Evolutionary conservation across 164 flowering plant genomes (phyloP).

Genomic region (Tinospora cordifolia): DNA sequence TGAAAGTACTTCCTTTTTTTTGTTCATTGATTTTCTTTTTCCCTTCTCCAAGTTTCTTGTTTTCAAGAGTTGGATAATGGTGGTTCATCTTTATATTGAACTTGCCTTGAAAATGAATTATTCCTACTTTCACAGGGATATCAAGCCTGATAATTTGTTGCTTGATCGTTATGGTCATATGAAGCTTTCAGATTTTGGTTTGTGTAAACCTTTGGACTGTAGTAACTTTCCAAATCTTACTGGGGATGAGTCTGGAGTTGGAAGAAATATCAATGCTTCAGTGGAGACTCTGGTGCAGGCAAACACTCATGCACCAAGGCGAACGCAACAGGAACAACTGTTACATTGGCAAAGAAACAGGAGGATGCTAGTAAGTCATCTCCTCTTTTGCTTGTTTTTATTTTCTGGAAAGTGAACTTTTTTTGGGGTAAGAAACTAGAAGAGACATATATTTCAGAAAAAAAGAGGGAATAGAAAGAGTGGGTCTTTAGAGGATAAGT

Average conservation of each 20-base stretch:
- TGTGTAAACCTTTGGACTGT: conserved; percentile 40
- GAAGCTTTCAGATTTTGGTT: conserved; percentile 45
- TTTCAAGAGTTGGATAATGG: not conserved
- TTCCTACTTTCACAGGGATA: conserved; percentile 27
- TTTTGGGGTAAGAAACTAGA: too few species aligned
- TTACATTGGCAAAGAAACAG: conserved; percentile 37
- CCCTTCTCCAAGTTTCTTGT: not conserved
- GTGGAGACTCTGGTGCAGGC: conserved; percentile 21
- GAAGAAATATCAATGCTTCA: conserved; percentile 18
- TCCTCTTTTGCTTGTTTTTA: not conserved
- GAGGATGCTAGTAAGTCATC: conserved; percentile 27
- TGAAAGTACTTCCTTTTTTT: not conserved
- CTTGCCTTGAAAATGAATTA: not conserved
- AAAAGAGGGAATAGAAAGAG: too few species aligned
- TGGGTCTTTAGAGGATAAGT: too few species aligned
- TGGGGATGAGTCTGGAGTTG: conserved; percentile 26
- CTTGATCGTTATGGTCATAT: conserved; percentile 41
- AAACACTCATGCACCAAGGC: conserved; percentile 19
- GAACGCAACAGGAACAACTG: conserved; percentile 36
- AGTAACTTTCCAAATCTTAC: conserved; percentile 34
- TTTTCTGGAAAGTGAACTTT: not conserved
- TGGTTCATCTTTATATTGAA: not conserved
- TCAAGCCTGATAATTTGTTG: conserved; percentile 42
- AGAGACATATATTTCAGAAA: too few species aligned
- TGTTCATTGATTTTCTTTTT: not conserved